Evolutionary conservation across 2,329 filamentous ascomycete genomes (phyloP).

Genomic region (Alternaria viburni): DNA sequence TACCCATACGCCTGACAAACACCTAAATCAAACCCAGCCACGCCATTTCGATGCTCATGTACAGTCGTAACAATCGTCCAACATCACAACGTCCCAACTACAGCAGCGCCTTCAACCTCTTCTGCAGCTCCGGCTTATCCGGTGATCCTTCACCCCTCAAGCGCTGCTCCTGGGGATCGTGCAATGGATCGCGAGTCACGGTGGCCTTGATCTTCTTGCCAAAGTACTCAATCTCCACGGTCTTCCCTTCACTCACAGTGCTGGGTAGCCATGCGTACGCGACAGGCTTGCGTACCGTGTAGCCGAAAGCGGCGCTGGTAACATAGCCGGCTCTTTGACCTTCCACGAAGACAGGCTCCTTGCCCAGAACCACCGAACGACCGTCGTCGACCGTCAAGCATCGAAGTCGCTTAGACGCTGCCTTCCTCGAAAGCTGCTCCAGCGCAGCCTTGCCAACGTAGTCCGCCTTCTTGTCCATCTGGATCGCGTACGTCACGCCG

Average conservation of each 20-base stretch:
- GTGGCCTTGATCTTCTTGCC: slow-evolving; percentile 61
- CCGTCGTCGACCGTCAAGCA: slow-evolving; percentile 64
- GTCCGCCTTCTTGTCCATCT: slow-evolving; percentile 52
- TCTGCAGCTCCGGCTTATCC: slow-evolving; percentile 25
- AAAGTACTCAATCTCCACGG: slow-evolving; percentile 68
- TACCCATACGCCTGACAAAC: background rate
- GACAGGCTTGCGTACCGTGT: slow-evolving; percentile 64
- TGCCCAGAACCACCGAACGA: slow-evolving; percentile 64
- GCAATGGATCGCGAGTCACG: slow-evolving; percentile 58
- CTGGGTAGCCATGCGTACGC: slow-evolving; percentile 65
- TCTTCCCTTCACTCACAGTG: slow-evolving; percentile 54
- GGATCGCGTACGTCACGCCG: slow-evolving; percentile 60
- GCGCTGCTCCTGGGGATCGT: slow-evolving; percentile 52
- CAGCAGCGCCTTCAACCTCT: slow-evolving; percentile 29
- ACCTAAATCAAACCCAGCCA: background rate
- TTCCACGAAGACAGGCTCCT: slow-evolving; percentile 64
- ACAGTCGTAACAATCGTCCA: slow-evolving; percentile 18
- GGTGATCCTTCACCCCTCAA: slow-evolving; percentile 36
- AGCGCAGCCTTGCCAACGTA: slow-evolving; percentile 63
- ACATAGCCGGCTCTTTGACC: slow-evolving; percentile 62
- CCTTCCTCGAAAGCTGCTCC: slow-evolving; percentile 49
- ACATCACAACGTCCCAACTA: slow-evolving; percentile 16
- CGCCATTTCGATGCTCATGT: slow-evolving; percentile 10
- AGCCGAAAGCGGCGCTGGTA: slow-evolving; percentile 67
- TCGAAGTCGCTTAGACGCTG: slow-evolving; percentile 48